phyloP scores from a whole-genome alignment of 2,329 filamentous ascomycete genomes.

The Scedosporium apiospermum region DNA sequence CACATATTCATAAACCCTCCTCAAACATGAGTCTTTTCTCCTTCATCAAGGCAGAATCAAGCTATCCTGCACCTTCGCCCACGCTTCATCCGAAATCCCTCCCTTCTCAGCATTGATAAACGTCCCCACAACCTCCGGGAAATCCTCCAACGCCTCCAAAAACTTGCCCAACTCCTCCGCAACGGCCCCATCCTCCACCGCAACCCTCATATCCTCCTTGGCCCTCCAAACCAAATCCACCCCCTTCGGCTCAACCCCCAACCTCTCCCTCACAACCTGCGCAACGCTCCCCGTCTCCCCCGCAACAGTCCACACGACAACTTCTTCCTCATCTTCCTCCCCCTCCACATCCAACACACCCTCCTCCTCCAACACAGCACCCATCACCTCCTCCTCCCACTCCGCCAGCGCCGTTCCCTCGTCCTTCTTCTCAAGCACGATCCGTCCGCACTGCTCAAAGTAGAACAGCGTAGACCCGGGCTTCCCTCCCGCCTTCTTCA shows the following conservation, averaged over 20 bases:
- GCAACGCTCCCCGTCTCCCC: conserved; percentile 8
- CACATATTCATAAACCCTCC: not conserved
- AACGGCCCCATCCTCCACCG: conserved; percentile 44
- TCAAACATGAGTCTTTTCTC: not conserved
- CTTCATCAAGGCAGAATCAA: conserved; percentile 14
- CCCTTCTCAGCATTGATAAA: conserved; percentile 55
- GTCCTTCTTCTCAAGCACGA: conserved; percentile 50
- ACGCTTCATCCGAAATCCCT: conserved; percentile 33
- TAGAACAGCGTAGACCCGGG: conserved; percentile 70
- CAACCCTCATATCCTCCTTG: conserved; percentile 62
- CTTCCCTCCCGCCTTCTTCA: conserved; percentile 64
- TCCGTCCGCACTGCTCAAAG: conserved; percentile 71
- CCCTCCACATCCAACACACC: conserved; percentile 9
- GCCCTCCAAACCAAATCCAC: conserved; percentile 71
- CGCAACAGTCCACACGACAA: conserved; percentile 8
- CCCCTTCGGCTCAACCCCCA: conserved; percentile 54
- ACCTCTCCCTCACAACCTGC: conserved; percentile 19
- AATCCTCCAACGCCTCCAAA: conserved; percentile 47
- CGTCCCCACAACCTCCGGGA: conserved; percentile 61
- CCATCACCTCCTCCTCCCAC: conserved; percentile 8
- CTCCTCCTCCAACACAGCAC: conserved; percentile 4
- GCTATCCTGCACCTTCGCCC: conserved; percentile 34
- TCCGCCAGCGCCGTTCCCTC: not conserved
- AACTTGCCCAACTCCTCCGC: conserved; percentile 47
- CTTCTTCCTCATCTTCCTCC: conserved; percentile 1